Conservation (phyloP, 1,284 basidiomycete genomes). For the Salmacisia buchloeana region DNA sequence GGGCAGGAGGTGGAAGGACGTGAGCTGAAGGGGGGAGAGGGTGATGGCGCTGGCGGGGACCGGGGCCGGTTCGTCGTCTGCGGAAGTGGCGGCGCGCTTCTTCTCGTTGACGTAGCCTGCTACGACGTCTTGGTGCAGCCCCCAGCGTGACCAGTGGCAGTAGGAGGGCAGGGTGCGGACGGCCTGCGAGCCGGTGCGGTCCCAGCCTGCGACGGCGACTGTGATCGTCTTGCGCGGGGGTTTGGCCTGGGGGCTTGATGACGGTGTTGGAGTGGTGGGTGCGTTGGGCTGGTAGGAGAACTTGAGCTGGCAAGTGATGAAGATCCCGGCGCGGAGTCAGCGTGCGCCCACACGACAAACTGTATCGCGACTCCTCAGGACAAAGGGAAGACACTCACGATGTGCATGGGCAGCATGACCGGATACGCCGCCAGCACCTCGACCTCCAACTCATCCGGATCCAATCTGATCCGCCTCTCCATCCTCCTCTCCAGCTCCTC, state of each 20-base stretch:
- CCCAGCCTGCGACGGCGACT: slow-evolving; percentile 6
- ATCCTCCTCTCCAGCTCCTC: neutral
- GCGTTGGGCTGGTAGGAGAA: slow-evolving; percentile 6
- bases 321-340: no score
- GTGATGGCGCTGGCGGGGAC: no score
- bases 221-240: slow-evolving; percentile 3
- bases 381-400: no score
- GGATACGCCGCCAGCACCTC: slow-evolving; percentile 6
- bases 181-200: neutral
- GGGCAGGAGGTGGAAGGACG: no score
- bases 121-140: neutral
- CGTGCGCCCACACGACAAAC: no score
- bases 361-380: no score
- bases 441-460: neutral
- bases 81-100: neutral
- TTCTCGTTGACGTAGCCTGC: slow-evolving; percentile 1
- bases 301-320: slow-evolving; percentile 1
- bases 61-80: neutral
- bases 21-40: no score
- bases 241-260: neutral
- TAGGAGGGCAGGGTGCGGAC: neutral
- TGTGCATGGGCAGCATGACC: slow-evolving; percentile 9
- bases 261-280: neutral
- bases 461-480: neutral
- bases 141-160: slow-evolving; percentile 3